Percentiles rank a stretch among this genome's conserved stretches.
phyloP scores from a whole-genome alignment of 2,329 filamentous ascomycete genomes.

The Xylaria sp. region DNA sequence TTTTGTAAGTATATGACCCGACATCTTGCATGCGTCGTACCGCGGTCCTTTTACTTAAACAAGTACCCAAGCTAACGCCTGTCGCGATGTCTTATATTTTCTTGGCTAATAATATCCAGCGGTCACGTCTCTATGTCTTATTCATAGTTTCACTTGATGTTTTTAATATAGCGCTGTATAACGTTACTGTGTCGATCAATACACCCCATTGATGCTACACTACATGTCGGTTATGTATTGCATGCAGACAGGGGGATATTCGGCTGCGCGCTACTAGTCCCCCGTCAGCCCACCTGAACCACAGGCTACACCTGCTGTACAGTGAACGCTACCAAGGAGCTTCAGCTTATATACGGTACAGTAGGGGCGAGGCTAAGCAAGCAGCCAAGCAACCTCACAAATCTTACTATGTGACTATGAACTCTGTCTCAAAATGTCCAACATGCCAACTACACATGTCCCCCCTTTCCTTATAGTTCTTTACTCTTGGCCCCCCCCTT shows the following conservation, averaged over 20 bases:
- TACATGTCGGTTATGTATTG: not conserved
- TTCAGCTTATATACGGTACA: slow-evolving; percentile 8
- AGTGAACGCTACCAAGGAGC: not conserved
- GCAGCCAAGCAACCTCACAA: slow-evolving; percentile 26
- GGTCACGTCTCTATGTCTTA: not conserved
- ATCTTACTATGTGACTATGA: slow-evolving; percentile 17
- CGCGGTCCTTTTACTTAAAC: not conserved
- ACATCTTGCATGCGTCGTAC: not conserved
- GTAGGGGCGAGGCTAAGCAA: slow-evolving; percentile 22
- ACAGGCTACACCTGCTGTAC: not conserved
- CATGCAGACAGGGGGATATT: slow-evolving; percentile 5
- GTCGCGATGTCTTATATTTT: not conserved
- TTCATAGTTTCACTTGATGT: not conserved
- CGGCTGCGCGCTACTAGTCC: not conserved
- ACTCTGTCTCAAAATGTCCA: slow-evolving; percentile 14
- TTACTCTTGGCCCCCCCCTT: slow-evolving; percentile 39
- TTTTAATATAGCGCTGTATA: not conserved
- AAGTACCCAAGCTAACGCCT: not conserved
- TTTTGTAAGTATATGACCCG: not conserved
- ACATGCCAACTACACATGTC: slow-evolving; percentile 21
- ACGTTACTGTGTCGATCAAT: slow-evolving; percentile 5
- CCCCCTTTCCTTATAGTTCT: slow-evolving; percentile 31
- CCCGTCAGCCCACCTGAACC: not conserved
- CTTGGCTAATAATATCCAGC: not conserved
- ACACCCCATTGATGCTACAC: not conserved